A percentile compares a stretch with the other conserved stretches of the same genome.
phyloP scores from a whole-genome alignment of 2,329 filamentous ascomycete genomes.

The Colletotrichum falcatum region DNA sequence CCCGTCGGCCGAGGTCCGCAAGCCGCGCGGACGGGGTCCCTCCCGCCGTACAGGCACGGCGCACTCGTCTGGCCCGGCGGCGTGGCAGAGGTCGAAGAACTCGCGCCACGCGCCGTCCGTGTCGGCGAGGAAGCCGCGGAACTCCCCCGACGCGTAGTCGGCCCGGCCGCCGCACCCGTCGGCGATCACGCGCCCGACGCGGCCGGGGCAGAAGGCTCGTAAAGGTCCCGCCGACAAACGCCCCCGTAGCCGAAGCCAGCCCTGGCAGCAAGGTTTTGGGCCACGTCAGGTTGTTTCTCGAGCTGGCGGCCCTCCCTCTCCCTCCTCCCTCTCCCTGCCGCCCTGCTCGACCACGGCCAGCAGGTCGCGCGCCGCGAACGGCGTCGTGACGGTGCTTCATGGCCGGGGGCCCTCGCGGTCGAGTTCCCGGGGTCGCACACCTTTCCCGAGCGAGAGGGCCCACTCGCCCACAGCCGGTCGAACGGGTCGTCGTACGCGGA shows the following conservation, averaged over 20 bases:
- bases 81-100: slow-evolving; percentile 23
- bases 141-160: too few relatives aligned
- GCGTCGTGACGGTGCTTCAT: slow-evolving; percentile 47
- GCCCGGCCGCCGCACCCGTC: too few relatives aligned
- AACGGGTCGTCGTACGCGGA: neutral
- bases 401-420: neutral
- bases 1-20: neutral
- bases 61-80: slow-evolving; percentile 1
- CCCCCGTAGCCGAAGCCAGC: slow-evolving; percentile 62
- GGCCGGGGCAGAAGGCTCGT: slow-evolving; percentile 51
- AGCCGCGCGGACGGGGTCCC: neutral
- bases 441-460: neutral
- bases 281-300: too few relatives aligned
- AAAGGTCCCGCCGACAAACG: slow-evolving; percentile 50
- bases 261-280: slow-evolving; percentile 58
- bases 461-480: slow-evolving; percentile 6
- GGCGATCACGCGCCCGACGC: slow-evolving; percentile 56
- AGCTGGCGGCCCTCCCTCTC: too few relatives aligned
- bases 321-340: slow-evolving; percentile 45
- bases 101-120: slow-evolving; percentile 16
- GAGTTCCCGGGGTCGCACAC: neutral
- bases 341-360: slow-evolving; percentile 56
- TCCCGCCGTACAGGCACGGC: neutral
- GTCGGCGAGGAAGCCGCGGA: too few relatives aligned
- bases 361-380: slow-evolving; percentile 58